phyloP scores from a whole-genome alignment of 352 stramenopile species.

The Phytophthora capsici region DNA sequence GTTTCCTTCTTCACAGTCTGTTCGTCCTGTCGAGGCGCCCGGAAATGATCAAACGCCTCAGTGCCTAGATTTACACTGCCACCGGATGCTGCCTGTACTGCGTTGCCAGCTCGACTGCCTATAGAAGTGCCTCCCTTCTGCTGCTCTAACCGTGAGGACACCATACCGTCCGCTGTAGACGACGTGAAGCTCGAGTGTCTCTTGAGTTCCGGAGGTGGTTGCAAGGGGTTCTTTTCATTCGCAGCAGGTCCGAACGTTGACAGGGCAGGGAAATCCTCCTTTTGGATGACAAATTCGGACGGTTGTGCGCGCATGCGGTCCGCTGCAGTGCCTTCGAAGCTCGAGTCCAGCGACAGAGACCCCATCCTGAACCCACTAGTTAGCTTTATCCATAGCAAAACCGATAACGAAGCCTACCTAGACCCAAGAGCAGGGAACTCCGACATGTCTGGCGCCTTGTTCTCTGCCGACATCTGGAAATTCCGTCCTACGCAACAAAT shows the following conservation, averaged over 20 bases:
- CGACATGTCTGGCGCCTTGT: slow-evolving; percentile 84
- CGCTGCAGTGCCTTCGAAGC: slow-evolving; percentile 39
- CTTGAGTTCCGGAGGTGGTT: slow-evolving; percentile 56
- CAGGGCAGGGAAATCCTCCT: slow-evolving; percentile 85
- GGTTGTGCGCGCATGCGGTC: slow-evolving; percentile 52
- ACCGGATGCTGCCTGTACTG: slow-evolving; percentile 9
- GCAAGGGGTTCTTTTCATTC: slow-evolving; percentile 62
- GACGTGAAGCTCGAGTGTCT: slow-evolving; percentile 76
- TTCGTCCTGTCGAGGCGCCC: slow-evolving; percentile 41
- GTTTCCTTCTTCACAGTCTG: slow-evolving; percentile 16
- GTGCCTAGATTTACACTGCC: slow-evolving; percentile 62
- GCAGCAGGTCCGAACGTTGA: slow-evolving; percentile 63
- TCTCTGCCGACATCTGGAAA: slow-evolving; percentile 61
- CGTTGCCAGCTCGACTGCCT: slow-evolving; percentile 48
- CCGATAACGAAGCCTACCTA: slow-evolving; percentile 37
- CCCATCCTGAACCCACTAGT: slow-evolving; percentile 65
- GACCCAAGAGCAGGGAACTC: slow-evolving; percentile 81
- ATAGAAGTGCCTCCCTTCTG: slow-evolving; percentile 62
- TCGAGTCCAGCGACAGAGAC: slow-evolving; percentile 61
- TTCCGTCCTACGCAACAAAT: slow-evolving; percentile 41
- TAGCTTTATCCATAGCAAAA: too few species aligned
- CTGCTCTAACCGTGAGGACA: slow-evolving; percentile 49
- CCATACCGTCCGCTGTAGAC: slow-evolving; percentile 67
- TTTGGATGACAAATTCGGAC: slow-evolving; percentile 89
- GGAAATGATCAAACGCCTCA: slow-evolving; percentile 67